phyloP scores from a whole-genome alignment of 257 asterid genomes.

The Penstemon eatonii region DNA sequence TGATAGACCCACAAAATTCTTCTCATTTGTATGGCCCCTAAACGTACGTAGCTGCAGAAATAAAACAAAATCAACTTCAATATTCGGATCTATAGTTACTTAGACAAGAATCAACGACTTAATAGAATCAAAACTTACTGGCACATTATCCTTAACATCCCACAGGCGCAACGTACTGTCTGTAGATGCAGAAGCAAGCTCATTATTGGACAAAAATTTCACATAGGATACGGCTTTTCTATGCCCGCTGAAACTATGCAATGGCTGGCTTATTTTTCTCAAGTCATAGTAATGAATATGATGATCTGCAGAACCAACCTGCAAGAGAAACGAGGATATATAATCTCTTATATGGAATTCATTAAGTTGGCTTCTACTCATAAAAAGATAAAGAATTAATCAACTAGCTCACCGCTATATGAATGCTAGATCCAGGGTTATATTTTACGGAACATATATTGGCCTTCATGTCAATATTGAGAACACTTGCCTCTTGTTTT shows the following conservation, averaged over 20 bases:
- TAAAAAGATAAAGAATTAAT: constrained; percentile 16
- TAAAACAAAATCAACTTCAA: constrained; percentile 12
- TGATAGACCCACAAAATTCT: constrained; percentile 78
- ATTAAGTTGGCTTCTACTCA: constrained; percentile 1
- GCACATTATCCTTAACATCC: constrained; percentile 75
- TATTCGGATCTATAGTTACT: neutral
- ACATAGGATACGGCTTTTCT: constrained; percentile 89
- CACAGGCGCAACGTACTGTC: constrained; percentile 87
- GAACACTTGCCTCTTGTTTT: constrained; percentile 80
- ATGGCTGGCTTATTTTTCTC: constrained; percentile 68
- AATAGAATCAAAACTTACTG: constrained; percentile 47
- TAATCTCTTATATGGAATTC: constrained; percentile 17
- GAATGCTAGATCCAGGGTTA: constrained; percentile 82
- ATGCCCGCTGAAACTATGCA: constrained; percentile 72
- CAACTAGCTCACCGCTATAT: constrained; percentile 58
- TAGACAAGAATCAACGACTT: neutral
- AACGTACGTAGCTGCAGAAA: constrained; percentile 64
- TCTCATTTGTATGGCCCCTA: constrained; percentile 80
- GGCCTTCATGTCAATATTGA: constrained; percentile 85
- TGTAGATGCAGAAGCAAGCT: constrained; percentile 92
- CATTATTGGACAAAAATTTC: constrained; percentile 66
- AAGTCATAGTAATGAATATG: constrained; percentile 83
- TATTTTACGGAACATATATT: constrained; percentile 90
- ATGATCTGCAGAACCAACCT: constrained; percentile 96
- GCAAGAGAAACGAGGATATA: constrained; percentile 22